Conservation (phyloP, 2,329 filamentous ascomycete genomes). For the Colletotrichum sp. region DNA sequence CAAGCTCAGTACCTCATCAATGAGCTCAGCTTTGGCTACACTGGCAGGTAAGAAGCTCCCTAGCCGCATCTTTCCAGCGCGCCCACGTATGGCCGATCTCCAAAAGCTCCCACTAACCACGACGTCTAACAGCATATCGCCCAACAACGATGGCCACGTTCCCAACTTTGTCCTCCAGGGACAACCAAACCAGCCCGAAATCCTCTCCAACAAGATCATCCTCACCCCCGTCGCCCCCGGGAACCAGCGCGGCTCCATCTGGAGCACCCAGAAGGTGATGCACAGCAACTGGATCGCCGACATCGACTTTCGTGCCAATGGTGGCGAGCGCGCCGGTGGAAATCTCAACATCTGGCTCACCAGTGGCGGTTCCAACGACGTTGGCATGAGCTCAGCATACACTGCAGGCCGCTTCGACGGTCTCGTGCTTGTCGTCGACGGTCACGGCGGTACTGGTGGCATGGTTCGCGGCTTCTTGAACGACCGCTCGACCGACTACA, state of each 20-base stretch:
- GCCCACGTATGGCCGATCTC: background rate
- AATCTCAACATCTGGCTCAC: conserved; percentile 95
- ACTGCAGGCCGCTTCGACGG: conserved; percentile 87
- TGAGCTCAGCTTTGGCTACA: conserved; percentile 79
- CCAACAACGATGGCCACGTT: conserved; percentile 33
- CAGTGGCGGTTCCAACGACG: conserved; percentile 66
- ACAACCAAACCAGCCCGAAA: conserved; percentile 61
- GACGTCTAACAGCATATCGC: conserved; percentile 13
- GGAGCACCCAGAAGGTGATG: conserved; percentile 70
- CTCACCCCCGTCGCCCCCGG: conserved; percentile 89
- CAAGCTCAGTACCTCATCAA: conserved; percentile 72
- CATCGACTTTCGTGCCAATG: conserved; percentile 85
- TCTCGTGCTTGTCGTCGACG: conserved; percentile 85
- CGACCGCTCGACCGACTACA: conserved; percentile 84
- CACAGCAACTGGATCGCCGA: conserved; percentile 80
- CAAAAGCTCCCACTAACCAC: background rate
- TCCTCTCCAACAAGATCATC: conserved; percentile 89
- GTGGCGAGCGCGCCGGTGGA: conserved; percentile 83
- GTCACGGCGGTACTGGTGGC: conserved; percentile 77
- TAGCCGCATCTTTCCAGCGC: background rate
- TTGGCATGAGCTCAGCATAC: conserved; percentile 82
- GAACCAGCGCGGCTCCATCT: conserved; percentile 82
- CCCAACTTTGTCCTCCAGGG: conserved; percentile 62
- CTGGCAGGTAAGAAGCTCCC: conserved; percentile 57
- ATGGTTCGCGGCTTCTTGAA: conserved; percentile 93